phyloP scores from a whole-genome alignment of 148 eudicot genomes.

The Gaultheria prostrata region DNA sequence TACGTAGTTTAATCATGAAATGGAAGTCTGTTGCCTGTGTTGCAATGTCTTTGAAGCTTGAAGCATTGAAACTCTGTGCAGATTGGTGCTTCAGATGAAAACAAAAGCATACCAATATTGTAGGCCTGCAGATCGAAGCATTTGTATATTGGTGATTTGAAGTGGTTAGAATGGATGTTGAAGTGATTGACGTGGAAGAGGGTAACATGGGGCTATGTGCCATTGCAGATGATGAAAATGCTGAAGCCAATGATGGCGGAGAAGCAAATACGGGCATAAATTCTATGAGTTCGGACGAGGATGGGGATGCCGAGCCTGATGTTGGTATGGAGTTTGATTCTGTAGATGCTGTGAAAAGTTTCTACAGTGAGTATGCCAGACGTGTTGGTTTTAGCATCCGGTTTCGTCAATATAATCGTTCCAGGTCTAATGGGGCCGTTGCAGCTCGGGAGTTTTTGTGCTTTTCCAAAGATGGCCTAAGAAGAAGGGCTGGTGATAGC shows the following conservation, averaged over 20 bases:
- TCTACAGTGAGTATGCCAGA: conserved; percentile 68
- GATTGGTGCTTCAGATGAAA: conserved; percentile 21
- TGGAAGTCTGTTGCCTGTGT: not conserved
- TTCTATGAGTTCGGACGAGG: conserved; percentile 36
- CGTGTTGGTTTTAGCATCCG: conserved; percentile 56
- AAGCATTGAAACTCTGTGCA: conserved; percentile 13
- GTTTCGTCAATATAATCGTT: conserved; percentile 33
- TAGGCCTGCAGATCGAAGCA: conserved; percentile 4
- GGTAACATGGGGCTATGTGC: conserved; percentile 49
- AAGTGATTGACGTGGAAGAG: conserved; percentile 39
- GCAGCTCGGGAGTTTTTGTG: conserved; percentile 48
- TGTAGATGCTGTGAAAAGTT: conserved; percentile 54
- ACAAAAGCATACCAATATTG: not conserved
- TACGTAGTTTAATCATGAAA: not conserved
- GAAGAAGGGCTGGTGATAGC: conserved; percentile 40
- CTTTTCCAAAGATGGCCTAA: conserved; percentile 38
- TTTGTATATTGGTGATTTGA: not conserved
- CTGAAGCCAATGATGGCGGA: conserved; percentile 37
- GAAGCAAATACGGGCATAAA: conserved; percentile 33
- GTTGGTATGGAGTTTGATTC: conserved; percentile 76
- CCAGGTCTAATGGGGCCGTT: conserved; percentile 36
- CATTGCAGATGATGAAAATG: conserved; percentile 41
- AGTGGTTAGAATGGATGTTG: conserved; percentile 41
- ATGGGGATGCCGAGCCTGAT: conserved; percentile 53
- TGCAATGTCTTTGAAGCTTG: not conserved